A percentile compares a stretch with the other conserved stretches of the same genome.
These are phyloP conservation scores for Bullera alba DNA, from an alignment of 768 basidiomycete species.

Conservation along the genomic window DNA sequence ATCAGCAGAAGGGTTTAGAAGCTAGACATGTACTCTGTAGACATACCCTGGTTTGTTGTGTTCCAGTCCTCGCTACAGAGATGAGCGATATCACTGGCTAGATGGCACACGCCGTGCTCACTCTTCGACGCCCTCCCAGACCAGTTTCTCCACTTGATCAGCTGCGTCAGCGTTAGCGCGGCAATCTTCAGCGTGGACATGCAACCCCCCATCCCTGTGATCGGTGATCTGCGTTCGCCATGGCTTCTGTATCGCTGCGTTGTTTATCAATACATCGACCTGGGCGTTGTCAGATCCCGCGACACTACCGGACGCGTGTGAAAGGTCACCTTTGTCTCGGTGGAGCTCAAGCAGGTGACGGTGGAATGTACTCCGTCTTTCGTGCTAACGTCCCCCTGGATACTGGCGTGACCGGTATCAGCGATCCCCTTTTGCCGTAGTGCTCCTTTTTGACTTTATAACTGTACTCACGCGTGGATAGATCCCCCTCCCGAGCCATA, in stretches of 20 bases:
- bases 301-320: not conserved
- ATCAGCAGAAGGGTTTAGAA: not conserved
- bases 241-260: conserved; percentile 20
- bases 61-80: conserved; percentile 9
- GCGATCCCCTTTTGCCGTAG: not conserved
- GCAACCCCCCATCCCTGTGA: conserved; percentile 7
- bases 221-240: conserved; percentile 15
- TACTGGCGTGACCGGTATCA: conserved; percentile 1
- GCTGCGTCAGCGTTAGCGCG: not conserved
- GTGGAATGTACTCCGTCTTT: conserved; percentile 19
- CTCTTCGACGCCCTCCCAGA: conserved; percentile 20
- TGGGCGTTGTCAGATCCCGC: not conserved
- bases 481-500: conserved; percentile 2
- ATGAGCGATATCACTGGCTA: not conserved
- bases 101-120: conserved; percentile 1
- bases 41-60: conserved; percentile 9
- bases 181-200: not conserved
- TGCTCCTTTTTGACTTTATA: not conserved
- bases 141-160: conserved; percentile 10
- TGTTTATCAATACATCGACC: conserved; percentile 29
- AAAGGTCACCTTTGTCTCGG: conserved; percentile 14
- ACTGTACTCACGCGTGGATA: conserved; percentile 6
- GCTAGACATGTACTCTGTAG: not conserved
- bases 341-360: conserved; percentile 5
- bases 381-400: conserved; percentile 30